Evolutionary conservation across 768 basidiomycete genomes (phyloP).

Genomic region (Pseudohyphozyma bogoriensis): DNA sequence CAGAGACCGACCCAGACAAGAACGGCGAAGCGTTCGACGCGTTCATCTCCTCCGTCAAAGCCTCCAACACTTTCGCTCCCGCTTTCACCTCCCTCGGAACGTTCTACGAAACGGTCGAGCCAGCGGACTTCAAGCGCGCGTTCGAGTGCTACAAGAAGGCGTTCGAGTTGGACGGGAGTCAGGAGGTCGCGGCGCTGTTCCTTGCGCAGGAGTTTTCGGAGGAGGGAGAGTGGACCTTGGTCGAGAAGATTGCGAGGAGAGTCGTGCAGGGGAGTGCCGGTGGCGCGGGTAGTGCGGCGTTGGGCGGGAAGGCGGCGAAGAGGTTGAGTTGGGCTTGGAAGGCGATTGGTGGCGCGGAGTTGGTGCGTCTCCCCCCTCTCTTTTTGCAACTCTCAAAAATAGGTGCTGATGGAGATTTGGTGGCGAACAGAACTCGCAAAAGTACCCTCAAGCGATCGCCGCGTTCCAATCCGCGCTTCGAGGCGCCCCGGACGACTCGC

Average conservation of each 20-base stretch:
- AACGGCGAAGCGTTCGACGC: conserved; percentile 59
- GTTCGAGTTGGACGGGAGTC: conserved; percentile 85
- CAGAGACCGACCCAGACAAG: conserved; percentile 43
- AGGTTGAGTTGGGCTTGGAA: conserved; percentile 98
- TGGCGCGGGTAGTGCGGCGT: conserved; percentile 67
- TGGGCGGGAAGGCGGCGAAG: conserved; percentile 47
- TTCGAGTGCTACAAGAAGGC: conserved; percentile 97
- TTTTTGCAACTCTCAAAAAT: not conserved
- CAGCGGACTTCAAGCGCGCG: conserved; percentile 71
- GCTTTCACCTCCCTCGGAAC: conserved; percentile 88
- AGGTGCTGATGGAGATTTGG: not conserved
- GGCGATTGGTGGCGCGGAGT: conserved; percentile 78
- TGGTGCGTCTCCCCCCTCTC: conserved; percentile 50
- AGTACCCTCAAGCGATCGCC: conserved; percentile 27
- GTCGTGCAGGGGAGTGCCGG: conserved; percentile 93
- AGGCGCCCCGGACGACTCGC: conserved; percentile 51
- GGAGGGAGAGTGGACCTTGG: conserved; percentile 88
- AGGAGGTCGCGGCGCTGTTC: conserved; percentile 69
- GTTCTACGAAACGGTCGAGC: conserved; percentile 66
- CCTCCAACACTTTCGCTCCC: conserved; percentile 65
- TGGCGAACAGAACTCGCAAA: conserved; percentile 22
- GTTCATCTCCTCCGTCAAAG: conserved; percentile 72
- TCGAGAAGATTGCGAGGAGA: conserved; percentile 82
- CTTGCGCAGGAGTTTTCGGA: conserved; percentile 84
- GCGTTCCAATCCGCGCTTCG: conserved; percentile 32